Evolutionary conservation across 768 basidiomycete species (phyloP).

Genomic region (Saitozyma podzolica): DNA sequence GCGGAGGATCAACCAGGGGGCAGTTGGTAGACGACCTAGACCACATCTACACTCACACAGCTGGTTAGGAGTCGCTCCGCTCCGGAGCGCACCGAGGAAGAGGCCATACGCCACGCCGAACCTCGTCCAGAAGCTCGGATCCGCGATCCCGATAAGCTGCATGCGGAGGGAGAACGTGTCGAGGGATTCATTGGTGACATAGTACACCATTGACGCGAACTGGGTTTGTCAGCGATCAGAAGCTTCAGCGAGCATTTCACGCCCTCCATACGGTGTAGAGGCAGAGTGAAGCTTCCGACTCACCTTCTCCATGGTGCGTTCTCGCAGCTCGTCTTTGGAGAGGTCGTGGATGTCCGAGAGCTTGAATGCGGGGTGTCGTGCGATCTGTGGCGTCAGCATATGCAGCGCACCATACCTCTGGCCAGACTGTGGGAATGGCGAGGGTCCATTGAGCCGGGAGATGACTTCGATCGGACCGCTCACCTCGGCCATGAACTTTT

Average conservation of each 20-base stretch:
- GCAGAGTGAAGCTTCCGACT: neutral
- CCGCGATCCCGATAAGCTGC: conserved; percentile 51
- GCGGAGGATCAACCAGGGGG: neutral
- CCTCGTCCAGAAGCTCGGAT: conserved; percentile 55
- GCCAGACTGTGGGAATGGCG: neutral
- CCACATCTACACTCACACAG: conserved; percentile 33
- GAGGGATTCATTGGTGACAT: conserved; percentile 54
- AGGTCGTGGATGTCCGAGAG: conserved; percentile 55
- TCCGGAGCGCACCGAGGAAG: conserved; percentile 54
- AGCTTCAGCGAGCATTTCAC: neutral
- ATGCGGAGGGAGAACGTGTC: conserved; percentile 52
- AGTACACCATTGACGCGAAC: conserved; percentile 54
- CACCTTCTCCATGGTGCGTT: conserved; percentile 55
- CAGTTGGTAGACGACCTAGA: too few species aligned
- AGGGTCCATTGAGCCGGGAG: neutral
- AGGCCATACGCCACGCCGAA: conserved; percentile 54
- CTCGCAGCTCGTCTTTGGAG: conserved; percentile 50
- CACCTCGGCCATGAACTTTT: conserved; percentile 53
- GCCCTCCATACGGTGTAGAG: too few species aligned
- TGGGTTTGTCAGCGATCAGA: conserved; percentile 7
- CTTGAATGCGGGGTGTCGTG: conserved; percentile 54
- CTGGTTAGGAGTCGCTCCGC: conserved; percentile 54
- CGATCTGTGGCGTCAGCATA: conserved; percentile 34
- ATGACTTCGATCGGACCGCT: conserved; percentile 5
- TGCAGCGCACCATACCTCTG: too few species aligned